Evolutionary conservation across 73 alveolate genomes (phyloP), one percentile per base, ranked within the genome.

Genomic region (Urostyla sp.): DNA sequence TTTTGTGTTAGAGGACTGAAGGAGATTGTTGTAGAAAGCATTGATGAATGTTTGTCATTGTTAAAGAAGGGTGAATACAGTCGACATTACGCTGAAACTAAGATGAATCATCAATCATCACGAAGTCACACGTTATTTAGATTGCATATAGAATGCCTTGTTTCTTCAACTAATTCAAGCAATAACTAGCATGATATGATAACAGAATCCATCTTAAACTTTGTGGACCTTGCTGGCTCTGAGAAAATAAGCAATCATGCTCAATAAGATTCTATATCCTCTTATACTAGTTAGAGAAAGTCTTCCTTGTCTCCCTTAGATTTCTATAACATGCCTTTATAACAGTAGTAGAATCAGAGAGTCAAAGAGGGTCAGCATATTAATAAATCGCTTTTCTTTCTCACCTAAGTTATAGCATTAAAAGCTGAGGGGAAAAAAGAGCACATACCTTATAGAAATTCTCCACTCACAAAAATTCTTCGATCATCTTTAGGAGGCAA

Each of bases 151-250:
- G 76, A 75, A 31, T 54, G 69, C 35, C 49, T 75, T 5, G 58
- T 53, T 15, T 35, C 69, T 34, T n/a, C 52, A 32, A 24, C 63
- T 20, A 37, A 40, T 51, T 8, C 27, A 0, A 18, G 72, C 23
- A 48, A 55, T 7, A 84, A 67, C 1, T 89, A n/a, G n/a, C n/a
- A 36, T 21, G 69, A 80, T 27, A 59, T 85, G 13, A 91, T 92
- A 27, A 94, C 94, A 26, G 95, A 90, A 59, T 84, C 94, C 10
- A 78, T 83, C 11, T 38, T 85, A 53, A 88, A 91, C 57, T 92
- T 97, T 85, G 98, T 97, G 7, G 99, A 97, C 81, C 79, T 97
- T 30, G 99, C 99, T 21, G 99, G 99, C 7, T 92, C 98, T 83
- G 99, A 97, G 78, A 94, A 94, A 54, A 89, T 95, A 30, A 85